Base-by-base conservation (phyloP, 768 basidiomycete genomes). In the Panus rudis region DNA sequence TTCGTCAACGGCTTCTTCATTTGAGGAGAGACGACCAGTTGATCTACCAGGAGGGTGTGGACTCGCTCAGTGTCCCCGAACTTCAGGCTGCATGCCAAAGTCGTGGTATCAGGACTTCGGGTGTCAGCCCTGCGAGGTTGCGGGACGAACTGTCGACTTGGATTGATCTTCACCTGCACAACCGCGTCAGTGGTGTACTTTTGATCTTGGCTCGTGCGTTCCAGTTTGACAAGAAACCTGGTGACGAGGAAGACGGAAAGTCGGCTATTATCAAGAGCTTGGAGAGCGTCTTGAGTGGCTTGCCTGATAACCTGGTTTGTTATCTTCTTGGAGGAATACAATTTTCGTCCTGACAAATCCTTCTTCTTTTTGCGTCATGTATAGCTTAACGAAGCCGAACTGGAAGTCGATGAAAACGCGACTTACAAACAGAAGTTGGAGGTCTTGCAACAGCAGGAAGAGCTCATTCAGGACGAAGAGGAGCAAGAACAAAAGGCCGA, bases 341-440 rank as follows among this genome's bases (percentile, higher is more conserved):
- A 25, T 14, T 3, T 20, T 48, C 20, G 16, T 48, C 17, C 45
- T 53, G 14, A 52, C 41, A 21, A 8, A 13, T 10, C 20, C 7
- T 16, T 19, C 27, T 19, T n/a, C n/a, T n/a, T n/a, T n/a, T n/a
- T n/a, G n/a, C n/a, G n/a, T n/a, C n/a, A 2, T 38, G 27, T 43
- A 21, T 51, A 97, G 93, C 76, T 98, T 34, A 97, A 88, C 62
- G 96, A 98, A 70, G 91, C 96, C 7, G 96, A 98, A 61, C 76
- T 98, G 39, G 89, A 93, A 63, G 94, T 98, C 19, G 89, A 92
- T 52, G 93, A 94, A 30, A 84, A 84, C 39, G 91, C 92, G 17
- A 90, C 82, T 55, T 97, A 96, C 76, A 94, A 96, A 71, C 90
- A 98, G 71, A 96, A 94, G 65, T 77, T 99, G 43, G 96, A 98